A percentile compares a stretch with the other conserved stretches of the same genome.
These are phyloP conservation scores for Penicillium verrucosum DNA, from an alignment of 2,329 filamentous ascomycete species.

Conservation along the genomic window DNA sequence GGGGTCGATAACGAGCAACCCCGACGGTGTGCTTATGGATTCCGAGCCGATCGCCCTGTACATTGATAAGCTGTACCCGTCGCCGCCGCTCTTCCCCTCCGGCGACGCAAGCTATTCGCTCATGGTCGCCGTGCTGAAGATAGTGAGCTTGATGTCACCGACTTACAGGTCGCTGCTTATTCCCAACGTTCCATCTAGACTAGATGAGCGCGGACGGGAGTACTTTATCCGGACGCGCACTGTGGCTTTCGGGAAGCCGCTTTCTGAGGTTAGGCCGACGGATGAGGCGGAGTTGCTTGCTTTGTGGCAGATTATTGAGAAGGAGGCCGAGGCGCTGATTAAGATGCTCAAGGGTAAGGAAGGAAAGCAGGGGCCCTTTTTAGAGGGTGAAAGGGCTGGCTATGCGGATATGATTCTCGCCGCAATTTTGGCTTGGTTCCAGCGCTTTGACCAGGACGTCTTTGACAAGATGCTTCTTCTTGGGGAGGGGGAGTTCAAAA, in stretches of 20 bases:
- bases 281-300: conserved; percentile 19
- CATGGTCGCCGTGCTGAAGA: conserved; percentile 20
- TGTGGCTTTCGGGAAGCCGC: conserved; percentile 25
- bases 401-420: conserved; percentile 32
- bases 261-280: conserved; percentile 29
- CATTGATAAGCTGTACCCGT: conserved; percentile 30
- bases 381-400: conserved; percentile 32
- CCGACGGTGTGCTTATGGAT: conserved; percentile 32
- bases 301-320: conserved; percentile 19
- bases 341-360: conserved; percentile 28
- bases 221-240: conserved; percentile 33
- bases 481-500: conserved; percentile 29
- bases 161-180: conserved; percentile 16
- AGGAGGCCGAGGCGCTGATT: conserved; percentile 19
- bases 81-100: conserved; percentile 32
- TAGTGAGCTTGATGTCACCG: conserved; percentile 1
- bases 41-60: conserved; percentile 34
- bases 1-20: conserved; percentile 22
- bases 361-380: conserved; percentile 34
- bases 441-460: conserved; percentile 21
- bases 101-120: conserved; percentile 35
- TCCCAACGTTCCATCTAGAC: conserved; percentile 20
- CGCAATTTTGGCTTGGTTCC: conserved; percentile 25
- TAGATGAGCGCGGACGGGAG: conserved; percentile 30
- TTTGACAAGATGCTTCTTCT: conserved; percentile 25